Conservation (phyloP, 257 asterid genomes). For the Thymus quinquecostatus region DNA sequence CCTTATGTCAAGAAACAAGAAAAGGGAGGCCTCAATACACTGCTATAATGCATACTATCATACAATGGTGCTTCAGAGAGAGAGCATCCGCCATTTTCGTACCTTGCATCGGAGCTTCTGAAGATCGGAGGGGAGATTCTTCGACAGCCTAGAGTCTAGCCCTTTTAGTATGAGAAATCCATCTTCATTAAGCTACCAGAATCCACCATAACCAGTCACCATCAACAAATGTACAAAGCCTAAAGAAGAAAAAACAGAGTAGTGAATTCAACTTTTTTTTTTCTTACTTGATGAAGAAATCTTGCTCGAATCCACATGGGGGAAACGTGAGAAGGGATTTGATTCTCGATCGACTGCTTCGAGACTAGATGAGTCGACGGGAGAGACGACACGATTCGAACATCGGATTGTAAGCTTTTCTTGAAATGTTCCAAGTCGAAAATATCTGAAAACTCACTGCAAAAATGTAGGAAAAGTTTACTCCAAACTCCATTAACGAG, state of each 20-base stretch:
- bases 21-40: background rate
- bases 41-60: background rate
- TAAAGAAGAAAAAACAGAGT: background rate
- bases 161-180: slow-evolving; percentile 67
- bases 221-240: background rate
- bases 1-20: slow-evolving; percentile 32
- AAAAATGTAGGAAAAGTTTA: background rate
- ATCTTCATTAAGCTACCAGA: slow-evolving; percentile 53
- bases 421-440: slow-evolving; percentile 72
- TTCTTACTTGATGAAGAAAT: slow-evolving; percentile 55
- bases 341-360: slow-evolving; percentile 55
- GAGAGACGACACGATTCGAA: slow-evolving; percentile 57
- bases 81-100: background rate
- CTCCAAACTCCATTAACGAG: background rate
- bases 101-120: slow-evolving; percentile 74
- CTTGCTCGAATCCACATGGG: slow-evolving; percentile 65
- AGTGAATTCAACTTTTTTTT: background rate
- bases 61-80: background rate
- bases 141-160: slow-evolving; percentile 64
- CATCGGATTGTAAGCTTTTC: slow-evolving; percentile 58
- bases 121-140: slow-evolving; percentile 66
- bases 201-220: background rate
- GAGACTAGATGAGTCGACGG: slow-evolving; percentile 64
- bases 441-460: slow-evolving; percentile 70
- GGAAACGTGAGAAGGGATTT: slow-evolving; percentile 58